Percentiles rank a stretch among this genome's conserved stretches.
These are phyloP conservation scores for Gossypium anomalum DNA, from an alignment of 345 rosid genomes.

Conservation along the genomic window DNA sequence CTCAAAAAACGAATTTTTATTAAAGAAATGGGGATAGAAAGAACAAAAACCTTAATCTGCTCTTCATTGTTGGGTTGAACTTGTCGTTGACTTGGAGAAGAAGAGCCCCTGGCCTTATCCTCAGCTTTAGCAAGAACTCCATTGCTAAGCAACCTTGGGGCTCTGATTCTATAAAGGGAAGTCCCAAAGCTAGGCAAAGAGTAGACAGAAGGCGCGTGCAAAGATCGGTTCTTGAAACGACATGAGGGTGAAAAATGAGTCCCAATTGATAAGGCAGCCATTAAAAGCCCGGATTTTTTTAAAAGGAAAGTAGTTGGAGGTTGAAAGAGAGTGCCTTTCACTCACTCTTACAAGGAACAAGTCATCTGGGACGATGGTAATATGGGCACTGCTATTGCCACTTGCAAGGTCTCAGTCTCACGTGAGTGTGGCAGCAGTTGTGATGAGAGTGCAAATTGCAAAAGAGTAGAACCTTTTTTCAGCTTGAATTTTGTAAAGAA, in stretches of 20 bases:
- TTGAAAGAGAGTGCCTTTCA: not conserved
- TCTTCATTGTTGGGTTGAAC: slow-evolving; percentile 34
- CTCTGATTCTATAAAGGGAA: slow-evolving; percentile 33
- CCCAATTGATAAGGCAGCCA: slow-evolving; percentile 61
- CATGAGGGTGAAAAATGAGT: slow-evolving; percentile 33
- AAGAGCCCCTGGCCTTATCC: slow-evolving; percentile 53
- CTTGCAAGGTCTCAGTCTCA: not conserved
- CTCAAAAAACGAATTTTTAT: slow-evolving; percentile 9
- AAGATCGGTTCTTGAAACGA: slow-evolving; percentile 28
- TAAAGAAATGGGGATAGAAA: not conserved
- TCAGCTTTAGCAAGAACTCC: slow-evolving; percentile 63
- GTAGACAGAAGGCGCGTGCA: slow-evolving; percentile 22
- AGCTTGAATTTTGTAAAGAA: no score
- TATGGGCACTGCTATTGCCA: not conserved
- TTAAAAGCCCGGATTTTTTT: slow-evolving; percentile 18
- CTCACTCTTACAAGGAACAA: not conserved
- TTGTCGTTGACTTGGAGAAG: slow-evolving; percentile 34
- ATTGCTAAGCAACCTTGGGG: slow-evolving; percentile 37
- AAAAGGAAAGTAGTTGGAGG: not conserved
- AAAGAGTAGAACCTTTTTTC: not conserved
- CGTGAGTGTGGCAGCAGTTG: not conserved
- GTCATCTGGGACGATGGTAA: not conserved
- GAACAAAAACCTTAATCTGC: slow-evolving; percentile 49
- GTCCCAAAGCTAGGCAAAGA: slow-evolving; percentile 32
- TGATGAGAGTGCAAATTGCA: not conserved